These are phyloP conservation scores for Homolaphlyctis polyrhiza DNA, from an alignment of 371 early-diverging fungal species.

Conservation along the genomic window DNA sequence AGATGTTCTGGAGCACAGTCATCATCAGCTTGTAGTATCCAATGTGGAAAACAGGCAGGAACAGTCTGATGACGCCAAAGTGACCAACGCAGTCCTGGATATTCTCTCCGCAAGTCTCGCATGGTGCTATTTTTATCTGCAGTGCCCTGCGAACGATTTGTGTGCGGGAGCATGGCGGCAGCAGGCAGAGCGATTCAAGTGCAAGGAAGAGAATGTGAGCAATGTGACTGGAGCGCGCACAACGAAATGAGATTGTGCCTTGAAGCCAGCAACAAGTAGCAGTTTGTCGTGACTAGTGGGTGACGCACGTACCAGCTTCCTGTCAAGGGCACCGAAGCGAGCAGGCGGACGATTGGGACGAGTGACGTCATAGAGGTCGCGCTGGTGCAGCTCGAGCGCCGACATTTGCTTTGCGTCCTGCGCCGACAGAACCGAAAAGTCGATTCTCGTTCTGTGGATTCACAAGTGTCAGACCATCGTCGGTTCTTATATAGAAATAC, in stretches of 20 bases:
- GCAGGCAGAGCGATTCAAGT: too few species aligned
- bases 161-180: too few species aligned
- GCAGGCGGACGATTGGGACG: conserved; percentile 59
- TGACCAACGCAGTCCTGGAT: conserved; percentile 97
- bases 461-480: too few species aligned
- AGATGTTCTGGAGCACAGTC: conserved; percentile 91
- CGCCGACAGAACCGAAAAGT: conserved; percentile 85
- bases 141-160: conserved; percentile 67
- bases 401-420: conserved; percentile 78
- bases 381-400: conserved; percentile 84
- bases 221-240: too few species aligned
- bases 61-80: conserved; percentile 93
- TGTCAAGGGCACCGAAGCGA: conserved; percentile 85
- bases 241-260: too few species aligned
- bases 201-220: too few species aligned
- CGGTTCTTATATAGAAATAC: too few species aligned
- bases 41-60: conserved; percentile 97
- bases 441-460: conserved; percentile 65
- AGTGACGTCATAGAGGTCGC: conserved; percentile 83
- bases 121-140: conserved; percentile 78
- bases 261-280: too few species aligned
- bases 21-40: conserved; percentile 93
- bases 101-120: conserved; percentile 90
- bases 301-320: conserved; percentile 71
- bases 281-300: too few species aligned